Percentiles rank a stretch among this genome's conserved stretches.
Conservation (phyloP, 2,329 filamentous ascomycete genomes). For the Scedosporium boydii region DNA sequence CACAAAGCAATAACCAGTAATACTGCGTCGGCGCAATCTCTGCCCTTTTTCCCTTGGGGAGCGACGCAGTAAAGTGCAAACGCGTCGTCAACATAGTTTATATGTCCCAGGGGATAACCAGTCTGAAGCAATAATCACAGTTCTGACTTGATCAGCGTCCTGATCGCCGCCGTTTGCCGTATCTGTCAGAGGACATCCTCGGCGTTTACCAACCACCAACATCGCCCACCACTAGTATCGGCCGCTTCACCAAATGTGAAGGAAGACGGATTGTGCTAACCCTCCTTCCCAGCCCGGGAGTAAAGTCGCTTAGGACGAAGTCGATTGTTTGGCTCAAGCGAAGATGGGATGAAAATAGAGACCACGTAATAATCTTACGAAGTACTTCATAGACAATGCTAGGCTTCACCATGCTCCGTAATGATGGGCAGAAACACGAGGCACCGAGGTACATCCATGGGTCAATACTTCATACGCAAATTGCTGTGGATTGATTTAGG, state of each 20-base stretch:
- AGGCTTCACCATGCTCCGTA: too few relatives aligned
- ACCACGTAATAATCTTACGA: background rate
- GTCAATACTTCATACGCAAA: too few relatives aligned
- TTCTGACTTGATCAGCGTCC: background rate
- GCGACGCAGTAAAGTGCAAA: too few relatives aligned
- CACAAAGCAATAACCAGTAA: too few relatives aligned
- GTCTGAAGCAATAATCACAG: background rate
- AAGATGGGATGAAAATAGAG: background rate
- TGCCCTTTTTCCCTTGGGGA: too few relatives aligned
- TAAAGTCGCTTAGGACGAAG: background rate
- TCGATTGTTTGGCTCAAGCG: background rate
- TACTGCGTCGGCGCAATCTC: too few relatives aligned
- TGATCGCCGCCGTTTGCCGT: background rate
- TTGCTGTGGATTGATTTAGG: too few relatives aligned
- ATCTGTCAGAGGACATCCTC: background rate
- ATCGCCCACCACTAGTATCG: background rate
- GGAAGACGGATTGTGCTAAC: background rate
- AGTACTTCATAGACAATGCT: too few relatives aligned
- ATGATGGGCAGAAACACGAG: too few relatives aligned
- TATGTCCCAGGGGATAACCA: background rate
- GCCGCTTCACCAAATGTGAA: background rate
- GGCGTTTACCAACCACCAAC: background rate
- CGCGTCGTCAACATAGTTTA: too few relatives aligned
- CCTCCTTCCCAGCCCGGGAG: background rate
- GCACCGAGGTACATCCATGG: too few relatives aligned